A percentile compares a stretch with the other conserved stretches of the same genome.
Evolutionary conservation across 768 basidiomycete genomes (phyloP).

Genomic region (Naganishia onofrii): DNA sequence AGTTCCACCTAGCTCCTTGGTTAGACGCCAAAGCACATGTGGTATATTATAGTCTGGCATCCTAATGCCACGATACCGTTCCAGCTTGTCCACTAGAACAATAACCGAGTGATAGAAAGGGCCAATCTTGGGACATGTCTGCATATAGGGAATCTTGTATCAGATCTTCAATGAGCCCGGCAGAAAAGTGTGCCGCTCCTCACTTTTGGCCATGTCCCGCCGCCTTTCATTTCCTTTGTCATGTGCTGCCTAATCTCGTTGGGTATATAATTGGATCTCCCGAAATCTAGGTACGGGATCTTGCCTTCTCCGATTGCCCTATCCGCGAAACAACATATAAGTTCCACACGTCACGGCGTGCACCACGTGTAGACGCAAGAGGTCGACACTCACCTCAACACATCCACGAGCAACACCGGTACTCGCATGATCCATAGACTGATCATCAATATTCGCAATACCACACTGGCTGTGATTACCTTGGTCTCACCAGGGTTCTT

Average conservation of each 20-base stretch:
- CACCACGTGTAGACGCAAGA: too few species aligned
- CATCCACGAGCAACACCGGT: slow-evolving; percentile 28
- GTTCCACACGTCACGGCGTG: too few species aligned
- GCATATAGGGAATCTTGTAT: background rate
- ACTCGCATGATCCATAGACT: slow-evolving; percentile 29
- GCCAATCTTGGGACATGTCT: background rate
- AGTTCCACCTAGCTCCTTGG: slow-evolving; percentile 29
- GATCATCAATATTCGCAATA: slow-evolving; percentile 19
- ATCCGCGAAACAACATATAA: background rate
- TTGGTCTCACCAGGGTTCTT: background rate
- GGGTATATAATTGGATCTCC: slow-evolving; percentile 23
- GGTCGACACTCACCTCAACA: slow-evolving; percentile 24
- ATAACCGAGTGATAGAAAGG: background rate
- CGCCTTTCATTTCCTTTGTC: slow-evolving; percentile 9
- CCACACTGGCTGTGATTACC: slow-evolving; percentile 18
- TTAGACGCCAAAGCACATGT: slow-evolving; percentile 34
- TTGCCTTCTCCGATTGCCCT: slow-evolving; percentile 27
- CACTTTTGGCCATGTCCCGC: slow-evolving; percentile 26
- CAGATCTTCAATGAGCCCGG: background rate
- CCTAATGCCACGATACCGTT: slow-evolving; percentile 25
- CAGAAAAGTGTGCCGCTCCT: background rate
- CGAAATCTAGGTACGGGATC: slow-evolving; percentile 29
- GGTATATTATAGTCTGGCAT: slow-evolving; percentile 35
- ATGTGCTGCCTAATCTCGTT: slow-evolving; percentile 20
- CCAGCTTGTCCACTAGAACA: slow-evolving; percentile 23